Base-by-base conservation (phyloP, 345 rosid genomes). In the Arabidopsis suecica region DNA sequence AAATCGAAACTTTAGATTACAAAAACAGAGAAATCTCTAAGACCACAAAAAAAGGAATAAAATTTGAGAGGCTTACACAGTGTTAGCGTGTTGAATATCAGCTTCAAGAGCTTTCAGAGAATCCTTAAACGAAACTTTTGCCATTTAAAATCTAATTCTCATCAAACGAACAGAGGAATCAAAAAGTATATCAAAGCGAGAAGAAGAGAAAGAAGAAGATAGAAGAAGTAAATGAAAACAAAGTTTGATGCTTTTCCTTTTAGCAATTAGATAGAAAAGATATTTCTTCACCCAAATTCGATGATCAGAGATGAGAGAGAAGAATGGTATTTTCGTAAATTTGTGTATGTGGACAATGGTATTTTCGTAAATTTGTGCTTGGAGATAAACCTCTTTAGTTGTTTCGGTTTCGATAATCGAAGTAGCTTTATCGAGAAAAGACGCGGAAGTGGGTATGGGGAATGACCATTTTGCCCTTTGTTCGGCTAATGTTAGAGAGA, bases 51-150 rank as follows among this genome's bases (percentile, higher is more conserved):
- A 34, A 7, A 16, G 50, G n/a, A 0, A 9, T 38, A 22, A 56
- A 14, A 38, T 48, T 28, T n/a, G 44, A 74, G 68, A 74, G 65
- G 54, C 73, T 74, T 89, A 89, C 97, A 92, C 86, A 61, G 97
- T 88, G 70, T 92, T 93, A 77, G 92, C 97, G 79, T 86, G 96
- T 73, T 88, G 98, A 63, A 89, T 91, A 82, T 92, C 96, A 55
- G 97, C 97, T 85, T 89, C 92, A 25, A 92, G 93, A 76, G 96
- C 90, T 84, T 91, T 91, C 16, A 91, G 89, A 69, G 97, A 91
- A 74, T 91, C 97, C 84, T 88, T 93, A 74, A 91, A 93, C 71
- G 96, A 83, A 18, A 82, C 68, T 76, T 85, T 93, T 44, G 83
- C 89, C 98, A 93, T 93, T 3, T 23, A 61, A 61, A 61, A 12